Conservation (phyloP, 2,329 filamentous ascomycete species). For the Penicillium palitans region DNA sequence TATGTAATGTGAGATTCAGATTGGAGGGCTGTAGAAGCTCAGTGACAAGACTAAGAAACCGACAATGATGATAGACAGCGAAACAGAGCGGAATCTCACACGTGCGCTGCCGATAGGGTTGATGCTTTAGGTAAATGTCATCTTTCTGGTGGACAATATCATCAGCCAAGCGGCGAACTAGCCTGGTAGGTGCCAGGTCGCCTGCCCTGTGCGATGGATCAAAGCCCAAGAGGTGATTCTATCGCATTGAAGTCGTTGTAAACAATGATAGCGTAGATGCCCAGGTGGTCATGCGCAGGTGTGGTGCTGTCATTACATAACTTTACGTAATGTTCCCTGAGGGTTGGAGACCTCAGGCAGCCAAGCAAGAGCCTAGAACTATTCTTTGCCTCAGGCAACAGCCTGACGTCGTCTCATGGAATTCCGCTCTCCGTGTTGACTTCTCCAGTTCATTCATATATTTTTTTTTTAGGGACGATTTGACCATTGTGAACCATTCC, state of each 20-base stretch:
- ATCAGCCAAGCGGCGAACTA: not conserved
- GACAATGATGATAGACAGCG: not conserved
- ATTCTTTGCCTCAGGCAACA: constrained; percentile 13
- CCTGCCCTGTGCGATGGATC: constrained; percentile 29
- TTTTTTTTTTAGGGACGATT: not conserved
- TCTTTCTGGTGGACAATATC: not conserved
- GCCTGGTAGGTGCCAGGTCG: constrained; percentile 14
- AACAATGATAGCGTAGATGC: too few species aligned
- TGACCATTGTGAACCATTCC: not conserved
- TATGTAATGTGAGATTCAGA: too few species aligned
- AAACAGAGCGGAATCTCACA: constrained; percentile 11
- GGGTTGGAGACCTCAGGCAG: not conserved
- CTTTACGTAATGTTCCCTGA: not conserved
- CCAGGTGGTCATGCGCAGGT: not conserved
- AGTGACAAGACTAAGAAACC: too few species aligned
- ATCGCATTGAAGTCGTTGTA: not conserved
- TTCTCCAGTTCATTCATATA: not conserved
- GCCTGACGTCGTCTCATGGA: constrained; percentile 18
- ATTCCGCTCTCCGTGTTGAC: constrained; percentile 5
- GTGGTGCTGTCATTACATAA: not conserved
- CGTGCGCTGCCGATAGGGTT: constrained; percentile 23
- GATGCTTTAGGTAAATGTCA: constrained; percentile 18
- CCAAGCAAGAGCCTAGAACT: not conserved
- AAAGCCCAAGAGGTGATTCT: constrained; percentile 40
- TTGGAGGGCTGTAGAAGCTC: too few species aligned